Evolutionary conservation across 306 rosid species (phyloP).

Genomic region (Rosa lucieae): DNA sequence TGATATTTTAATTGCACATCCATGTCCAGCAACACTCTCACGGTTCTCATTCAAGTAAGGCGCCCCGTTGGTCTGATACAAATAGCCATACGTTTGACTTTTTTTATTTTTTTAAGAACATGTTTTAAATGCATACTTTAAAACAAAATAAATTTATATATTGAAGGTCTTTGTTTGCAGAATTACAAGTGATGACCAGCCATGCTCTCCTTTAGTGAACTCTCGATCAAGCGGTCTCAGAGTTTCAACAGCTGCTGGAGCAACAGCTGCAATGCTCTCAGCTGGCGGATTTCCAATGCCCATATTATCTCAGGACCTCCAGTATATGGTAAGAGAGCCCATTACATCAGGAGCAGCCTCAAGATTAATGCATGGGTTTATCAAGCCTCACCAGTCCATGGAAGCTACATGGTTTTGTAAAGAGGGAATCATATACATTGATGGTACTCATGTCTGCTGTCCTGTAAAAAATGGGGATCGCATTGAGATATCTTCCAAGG

Average conservation of each 20-base stretch:
- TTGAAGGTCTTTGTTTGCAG: conserved; percentile 44
- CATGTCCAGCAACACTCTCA: conserved; percentile 85
- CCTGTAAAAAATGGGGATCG: conserved; percentile 56
- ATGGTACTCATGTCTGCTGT: conserved; percentile 66
- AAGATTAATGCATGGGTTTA: conserved; percentile 56
- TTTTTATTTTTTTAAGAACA: background rate
- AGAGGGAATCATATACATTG: conserved; percentile 65
- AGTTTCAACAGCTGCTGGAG: conserved; percentile 87
- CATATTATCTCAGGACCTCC: conserved; percentile 68
- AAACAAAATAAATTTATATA: background rate
- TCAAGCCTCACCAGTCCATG: conserved; percentile 48
- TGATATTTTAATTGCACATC: conserved; percentile 78
- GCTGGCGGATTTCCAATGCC: conserved; percentile 86
- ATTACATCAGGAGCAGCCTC: conserved; percentile 43
- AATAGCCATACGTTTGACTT: background rate
- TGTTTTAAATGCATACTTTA: background rate
- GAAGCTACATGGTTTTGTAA: conserved; percentile 54
- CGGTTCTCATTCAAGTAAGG: conserved; percentile 75
- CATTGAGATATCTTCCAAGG: conserved; percentile 64
- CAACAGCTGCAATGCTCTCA: conserved; percentile 94
- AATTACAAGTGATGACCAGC: conserved; percentile 48
- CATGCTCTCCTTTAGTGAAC: conserved; percentile 46
- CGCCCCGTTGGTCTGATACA: background rate
- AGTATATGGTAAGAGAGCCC: conserved; percentile 94
- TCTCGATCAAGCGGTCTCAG: conserved; percentile 89